A percentile compares a stretch with the other conserved stretches of the same genome.
phyloP scores from a whole-genome alignment of 148 eudicot genomes.

The Pouteria glomerata region DNA sequence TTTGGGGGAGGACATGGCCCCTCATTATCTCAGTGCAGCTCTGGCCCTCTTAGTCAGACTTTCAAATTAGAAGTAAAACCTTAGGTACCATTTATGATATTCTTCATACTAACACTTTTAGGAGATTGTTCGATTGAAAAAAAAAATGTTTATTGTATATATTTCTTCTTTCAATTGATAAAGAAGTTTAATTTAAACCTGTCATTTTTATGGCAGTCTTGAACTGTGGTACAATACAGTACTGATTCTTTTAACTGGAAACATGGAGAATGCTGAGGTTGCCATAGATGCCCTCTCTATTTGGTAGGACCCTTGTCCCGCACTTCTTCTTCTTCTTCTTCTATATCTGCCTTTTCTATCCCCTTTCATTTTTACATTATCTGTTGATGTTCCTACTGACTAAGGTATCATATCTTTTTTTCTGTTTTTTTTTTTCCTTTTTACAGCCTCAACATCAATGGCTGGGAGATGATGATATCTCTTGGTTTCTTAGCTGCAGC shows the following conservation, averaged over 20 bases:
- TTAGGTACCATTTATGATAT: too few relatives aligned
- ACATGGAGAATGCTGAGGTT: conserved; percentile 31
- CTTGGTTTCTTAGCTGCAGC: conserved; percentile 15
- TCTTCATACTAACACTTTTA: too few relatives aligned
- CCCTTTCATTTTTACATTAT: not conserved
- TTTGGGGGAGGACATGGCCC: too few relatives aligned
- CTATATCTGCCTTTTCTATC: not conserved
- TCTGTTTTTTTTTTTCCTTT: too few relatives aligned
- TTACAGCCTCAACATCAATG: conserved; percentile 7
- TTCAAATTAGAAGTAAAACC: too few relatives aligned
- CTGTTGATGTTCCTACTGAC: not conserved
- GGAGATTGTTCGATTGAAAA: too few relatives aligned
- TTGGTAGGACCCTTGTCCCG: conserved; percentile 20
- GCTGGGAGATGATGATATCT: conserved; percentile 14
- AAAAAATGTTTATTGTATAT: not conserved
- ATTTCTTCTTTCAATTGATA: not conserved
- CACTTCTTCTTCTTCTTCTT: too few relatives aligned
- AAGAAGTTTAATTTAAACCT: not conserved
- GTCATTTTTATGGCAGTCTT: not conserved
- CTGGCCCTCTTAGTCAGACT: too few relatives aligned
- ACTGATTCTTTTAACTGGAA: conserved; percentile 28
- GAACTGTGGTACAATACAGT: conserved; percentile 14
- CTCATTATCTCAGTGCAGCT: too few relatives aligned
- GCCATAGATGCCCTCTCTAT: conserved; percentile 33
- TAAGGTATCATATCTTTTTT: too few relatives aligned